Evolutionary conservation across 495 filamentous ascomycete species (phyloP), one percentile per base, ranked within the genome.

Genomic region (Echria macrotheca): DNA sequence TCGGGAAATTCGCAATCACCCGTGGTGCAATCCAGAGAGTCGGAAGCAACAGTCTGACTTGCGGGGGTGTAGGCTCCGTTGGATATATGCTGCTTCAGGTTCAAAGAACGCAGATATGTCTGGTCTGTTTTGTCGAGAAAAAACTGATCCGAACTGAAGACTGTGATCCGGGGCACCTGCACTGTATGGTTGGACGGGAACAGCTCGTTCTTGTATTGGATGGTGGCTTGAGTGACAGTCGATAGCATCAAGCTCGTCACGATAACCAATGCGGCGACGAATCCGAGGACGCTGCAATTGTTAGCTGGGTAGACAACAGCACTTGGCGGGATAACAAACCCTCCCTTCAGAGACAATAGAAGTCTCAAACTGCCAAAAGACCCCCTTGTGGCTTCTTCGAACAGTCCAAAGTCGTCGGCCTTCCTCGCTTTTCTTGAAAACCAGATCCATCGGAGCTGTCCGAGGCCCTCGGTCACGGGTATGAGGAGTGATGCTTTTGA

Each of bases 371-470:
- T 57, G 0, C 69, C 68, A 47, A 53, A 55, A 0, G 64, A 47
- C 5, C 71, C 69, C 22, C 69, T 36, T 59, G 48, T 64, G 6
- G 70, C 69, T 19, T 59, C 63, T 44, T 73, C 72, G 14, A 70
- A 59, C 14, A 58, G 38, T 10, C 63, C 54, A 43, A 73, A 60
- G 45, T 73, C 70, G 21, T 55, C 58, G 8, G 72, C 40, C 25
- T 56, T 59, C 35, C 63, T 60, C n/a, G 57, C 53, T 17, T 52
- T 46, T n/a, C 57, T 35, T 6, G 31, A 54, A 50, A 69, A 72
- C 70, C 70, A 73, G 7, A 64, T 63, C 68, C 68, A 71, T 49
- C 72, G 71, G 5, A 72, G 55, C 41, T 70, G 69, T 4, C 59
- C 60, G 15, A 74, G 35, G 5, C 50, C 59, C 31, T 65, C 63